These are phyloP conservation scores for Pleurostoma richardsiae DNA, from an alignment of 2,329 filamentous ascomycete genomes.

Conservation along the genomic window DNA sequence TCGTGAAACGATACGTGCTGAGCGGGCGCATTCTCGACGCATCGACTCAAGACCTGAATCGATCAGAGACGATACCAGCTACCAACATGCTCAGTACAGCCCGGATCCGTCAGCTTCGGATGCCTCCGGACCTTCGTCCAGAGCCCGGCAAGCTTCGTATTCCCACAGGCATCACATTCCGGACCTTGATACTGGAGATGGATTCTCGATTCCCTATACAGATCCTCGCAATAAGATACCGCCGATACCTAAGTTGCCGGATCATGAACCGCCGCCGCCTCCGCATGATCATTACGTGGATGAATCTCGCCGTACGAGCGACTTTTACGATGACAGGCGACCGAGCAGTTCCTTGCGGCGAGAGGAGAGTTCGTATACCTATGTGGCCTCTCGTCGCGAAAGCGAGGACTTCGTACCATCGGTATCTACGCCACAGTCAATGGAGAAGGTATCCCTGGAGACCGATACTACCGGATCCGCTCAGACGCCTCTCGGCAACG, in stretches of 20 bases:
- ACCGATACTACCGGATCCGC: constrained; percentile 30
- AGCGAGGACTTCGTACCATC: constrained; percentile 40
- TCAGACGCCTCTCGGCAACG: constrained; percentile 30
- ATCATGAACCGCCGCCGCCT: constrained; percentile 46
- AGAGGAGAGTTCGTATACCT: constrained; percentile 35
- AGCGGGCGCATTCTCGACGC: constrained; percentile 10
- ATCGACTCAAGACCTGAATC: constrained; percentile 21
- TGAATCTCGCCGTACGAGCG: constrained; percentile 24
- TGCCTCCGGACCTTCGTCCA: constrained; percentile 13
- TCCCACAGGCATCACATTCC: constrained; percentile 30
- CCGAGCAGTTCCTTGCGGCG: constrained; percentile 33
- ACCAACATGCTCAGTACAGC: constrained; percentile 18
- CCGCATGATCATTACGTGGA: constrained; percentile 28
- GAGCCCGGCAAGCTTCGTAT: constrained; percentile 13
- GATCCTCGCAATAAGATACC: constrained; percentile 2
- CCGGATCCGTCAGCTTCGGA: constrained; percentile 25
- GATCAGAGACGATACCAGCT: constrained; percentile 13
- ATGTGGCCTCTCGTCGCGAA: constrained; percentile 36
- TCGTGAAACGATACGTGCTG: constrained; percentile 9
- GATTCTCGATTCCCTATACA: constrained; percentile 40
- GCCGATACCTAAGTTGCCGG: constrained; percentile 29
- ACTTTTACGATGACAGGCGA: constrained; percentile 35
- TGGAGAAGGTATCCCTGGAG: constrained; percentile 40
- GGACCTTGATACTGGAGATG: constrained; percentile 44
- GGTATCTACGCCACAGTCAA: constrained; percentile 38